Evolutionary conservation across 2,329 filamentous ascomycete genomes (phyloP), one percentile per base, ranked within the genome.

Genomic region (Dothiorella sarmentorum): DNA sequence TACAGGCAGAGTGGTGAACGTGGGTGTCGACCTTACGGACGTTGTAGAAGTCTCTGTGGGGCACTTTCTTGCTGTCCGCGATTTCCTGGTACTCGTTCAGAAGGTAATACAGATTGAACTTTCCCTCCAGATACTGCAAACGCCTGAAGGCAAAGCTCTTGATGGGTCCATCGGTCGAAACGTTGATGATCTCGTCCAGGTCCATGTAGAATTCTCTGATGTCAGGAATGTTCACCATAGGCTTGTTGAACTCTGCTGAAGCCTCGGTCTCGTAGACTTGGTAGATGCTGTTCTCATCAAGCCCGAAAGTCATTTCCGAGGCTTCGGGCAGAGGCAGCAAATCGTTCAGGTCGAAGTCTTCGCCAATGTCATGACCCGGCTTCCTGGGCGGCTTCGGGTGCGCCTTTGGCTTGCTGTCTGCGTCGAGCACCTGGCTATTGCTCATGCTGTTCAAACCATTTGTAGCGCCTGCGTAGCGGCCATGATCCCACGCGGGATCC

Each of bases 1-100:
- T 99, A 73, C 94, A 99, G 22, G 94, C 94, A 15, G 94, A 99
- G 74, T 99, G 94, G 71, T 99, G 94, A 66, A 99, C 94, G 81
- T 99, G 94, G 7, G 94, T 99, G 71, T 99, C 94, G 52, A 99
- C 94, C 74, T 99, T 99, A 70, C 94, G 85, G 49, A 99, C 94
- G 70, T 99, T 99, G 79, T 99, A 99, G 71, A 99, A 99, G 75
- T 99, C 94, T 78, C 94, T 86, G 74, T 99, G 94, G 2, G 94
- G 94, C 57, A 97, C 94, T 67, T 90, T 93, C 74, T 99, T 99
- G 72, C 90, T 97, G 77, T 99, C 94, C 60, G 94, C 93, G 55
- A 95, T 94, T 74, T 99, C 94, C 70, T 97, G 92, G 66, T 97
- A 97, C 73, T 97, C 94, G 70, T 99, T 97, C 60, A 97, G 78